Base-by-base conservation (phyloP, 176 grass and related monocot genomes). In the Chrysopogon serrulatus region DNA sequence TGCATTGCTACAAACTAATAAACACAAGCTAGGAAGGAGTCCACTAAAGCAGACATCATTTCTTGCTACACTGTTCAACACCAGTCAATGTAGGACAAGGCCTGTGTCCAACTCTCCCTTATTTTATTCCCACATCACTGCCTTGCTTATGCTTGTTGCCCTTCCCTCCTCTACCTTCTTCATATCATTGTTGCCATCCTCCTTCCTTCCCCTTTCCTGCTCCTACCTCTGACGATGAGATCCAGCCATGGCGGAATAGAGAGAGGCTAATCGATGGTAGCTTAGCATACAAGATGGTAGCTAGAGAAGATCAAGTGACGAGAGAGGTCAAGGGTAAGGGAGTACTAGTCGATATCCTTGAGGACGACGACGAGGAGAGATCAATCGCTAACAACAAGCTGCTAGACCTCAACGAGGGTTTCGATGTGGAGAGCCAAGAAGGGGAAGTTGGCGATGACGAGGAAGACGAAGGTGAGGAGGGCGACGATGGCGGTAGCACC, bases 51-150 rank as follows among this genome's bases (percentile, higher is more conserved):
- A n/a, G 59, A 63, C 78, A 71, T 71, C 71, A 77, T 54, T 39
- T 62, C 63, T 9, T 82, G 78, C 42, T 81, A 71, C 81, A 87
- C 37, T 84, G 90, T 91, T 83, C 44, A 72, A 87, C 75, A 71
- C 70, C 77, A 85, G 93, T 95, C 96, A 98, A 95, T 92, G 82
- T 87, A 88, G 80, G 71, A 84, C 91, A 95, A 92, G 93, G 85
- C 87, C 86, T 92, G 91, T 92, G 91, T 86, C 82, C 67, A 65
- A 86, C 87, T 90, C 87, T 73, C 78, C 32, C 87, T 71, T 83
- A 82, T 82, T 88, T 81, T 90, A 87, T 95, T 73, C 73, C 41
- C 79, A 90, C 80, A 74, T 78, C 85, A 65, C 63, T 91, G 84
- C 77, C 62, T 75, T 80, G 79, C 47, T 86, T 85, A 65, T 74